These are phyloP conservation scores for Dactylorhiza incarnata DNA, from an alignment of 106 monocot species.

Conservation along the genomic window DNA sequence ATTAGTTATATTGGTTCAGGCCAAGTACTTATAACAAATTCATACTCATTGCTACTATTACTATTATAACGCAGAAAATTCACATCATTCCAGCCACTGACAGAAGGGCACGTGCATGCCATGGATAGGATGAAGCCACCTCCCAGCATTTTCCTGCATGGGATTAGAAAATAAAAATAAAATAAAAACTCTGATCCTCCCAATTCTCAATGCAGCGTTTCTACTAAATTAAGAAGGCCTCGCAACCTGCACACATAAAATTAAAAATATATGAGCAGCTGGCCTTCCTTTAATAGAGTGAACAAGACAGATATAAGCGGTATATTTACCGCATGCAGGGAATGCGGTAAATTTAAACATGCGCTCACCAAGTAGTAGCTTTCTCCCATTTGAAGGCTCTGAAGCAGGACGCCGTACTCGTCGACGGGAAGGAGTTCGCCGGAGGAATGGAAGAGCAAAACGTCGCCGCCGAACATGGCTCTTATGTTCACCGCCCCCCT, in stretches of 20 bases:
- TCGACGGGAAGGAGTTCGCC: conserved; percentile 66
- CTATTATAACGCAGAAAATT: background rate
- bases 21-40: background rate
- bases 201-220: background rate
- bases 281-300: background rate
- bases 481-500: conserved; percentile 62
- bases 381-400: conserved; percentile 84
- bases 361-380: conserved; percentile 78
- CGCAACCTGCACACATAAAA: background rate
- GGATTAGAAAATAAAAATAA: background rate
- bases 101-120: background rate
- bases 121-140: background rate
- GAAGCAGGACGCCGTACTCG: conserved; percentile 61
- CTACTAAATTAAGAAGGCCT: background rate
- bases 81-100: background rate
- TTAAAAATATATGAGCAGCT: conserved; percentile 1
- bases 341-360: background rate
- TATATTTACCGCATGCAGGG: background rate
- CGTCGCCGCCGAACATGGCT: conserved; percentile 61
- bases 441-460: conserved; percentile 71
- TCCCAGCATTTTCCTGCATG: background rate
- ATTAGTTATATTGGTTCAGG: background rate
- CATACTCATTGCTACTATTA: background rate
- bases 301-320: background rate
- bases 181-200: background rate